Conservation (phyloP, 2,329 filamentous ascomycete genomes). For the Penicillium fuscoglaucum region DNA sequence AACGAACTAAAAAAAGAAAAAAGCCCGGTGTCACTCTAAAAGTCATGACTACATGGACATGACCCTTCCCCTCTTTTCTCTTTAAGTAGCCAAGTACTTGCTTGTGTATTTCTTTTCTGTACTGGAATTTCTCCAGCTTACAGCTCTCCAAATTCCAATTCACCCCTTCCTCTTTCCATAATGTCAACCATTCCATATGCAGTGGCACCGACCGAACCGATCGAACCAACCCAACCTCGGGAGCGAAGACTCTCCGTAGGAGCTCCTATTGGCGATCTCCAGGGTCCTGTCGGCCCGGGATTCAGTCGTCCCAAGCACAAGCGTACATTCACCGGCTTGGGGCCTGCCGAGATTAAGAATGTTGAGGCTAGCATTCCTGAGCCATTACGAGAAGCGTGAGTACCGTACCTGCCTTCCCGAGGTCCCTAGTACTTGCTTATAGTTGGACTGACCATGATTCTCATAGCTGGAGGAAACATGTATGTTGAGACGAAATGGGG, state of each 20-base stretch:
- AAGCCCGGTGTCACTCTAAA: conserved; percentile 4
- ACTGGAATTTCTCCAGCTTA: conserved; percentile 24
- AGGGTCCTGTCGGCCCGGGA: conserved; percentile 80
- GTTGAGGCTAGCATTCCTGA: conserved; percentile 92
- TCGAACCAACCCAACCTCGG: conserved; percentile 43
- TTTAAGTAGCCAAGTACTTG: conserved; percentile 8
- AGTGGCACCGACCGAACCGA: conserved; percentile 25
- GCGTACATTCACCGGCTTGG: conserved; percentile 93
- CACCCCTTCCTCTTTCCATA: not conserved
- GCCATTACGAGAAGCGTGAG: conserved; percentile 79
- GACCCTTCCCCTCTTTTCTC: conserved; percentile 10
- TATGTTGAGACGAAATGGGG: conserved; percentile 35
- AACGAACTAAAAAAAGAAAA: conserved; percentile 6
- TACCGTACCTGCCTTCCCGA: conserved; percentile 47
- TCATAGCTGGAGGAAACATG: conserved; percentile 60
- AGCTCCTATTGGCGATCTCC: conserved; percentile 81
- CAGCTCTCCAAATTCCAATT: not conserved
- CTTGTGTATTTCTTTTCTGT: not conserved
- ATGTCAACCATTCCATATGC: not conserved
- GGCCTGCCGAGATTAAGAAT: conserved; percentile 84
- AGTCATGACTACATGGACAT: conserved; percentile 12
- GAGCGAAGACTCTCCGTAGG: conserved; percentile 80
- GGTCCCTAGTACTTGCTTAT: not conserved
- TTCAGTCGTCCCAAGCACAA: conserved; percentile 94
- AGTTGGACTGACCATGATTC: conserved; percentile 18